Evolutionary conservation across 129 eudicot genomes (phyloP).

Genomic region (Lactuca saligna): DNA sequence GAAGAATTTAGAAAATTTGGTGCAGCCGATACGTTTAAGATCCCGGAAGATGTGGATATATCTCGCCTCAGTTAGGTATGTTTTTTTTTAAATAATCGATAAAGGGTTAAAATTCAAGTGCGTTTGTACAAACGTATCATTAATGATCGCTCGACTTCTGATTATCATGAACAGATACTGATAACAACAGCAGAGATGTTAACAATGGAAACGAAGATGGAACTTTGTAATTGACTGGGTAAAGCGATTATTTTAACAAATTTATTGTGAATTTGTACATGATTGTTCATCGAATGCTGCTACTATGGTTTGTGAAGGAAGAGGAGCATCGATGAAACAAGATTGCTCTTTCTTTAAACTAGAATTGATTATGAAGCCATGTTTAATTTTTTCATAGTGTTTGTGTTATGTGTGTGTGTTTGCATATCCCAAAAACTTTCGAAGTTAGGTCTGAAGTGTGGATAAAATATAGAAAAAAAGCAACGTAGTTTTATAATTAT

Average conservation of each 20-base stretch:
- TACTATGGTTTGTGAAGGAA: neutral
- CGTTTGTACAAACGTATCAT: no score
- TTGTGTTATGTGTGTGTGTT: no score
- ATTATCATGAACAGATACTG: neutral
- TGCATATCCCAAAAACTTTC: no score
- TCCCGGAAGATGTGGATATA: constrained; percentile 78
- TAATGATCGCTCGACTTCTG: no score
- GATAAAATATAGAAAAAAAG: no score
- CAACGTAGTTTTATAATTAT: no score
- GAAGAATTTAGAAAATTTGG: constrained; percentile 84
- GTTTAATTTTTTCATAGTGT: no score
- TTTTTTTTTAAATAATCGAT: neutral
- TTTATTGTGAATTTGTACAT: neutral
- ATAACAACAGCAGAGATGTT: neutral
- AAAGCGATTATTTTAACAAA: no score
- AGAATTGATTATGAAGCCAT: neutral
- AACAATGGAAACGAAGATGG: neutral
- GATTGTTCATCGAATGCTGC: neutral
- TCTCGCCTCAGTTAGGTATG: constrained; percentile 60
- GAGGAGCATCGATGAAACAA: neutral
- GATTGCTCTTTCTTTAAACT: neutral
- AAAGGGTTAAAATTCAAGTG: no score
- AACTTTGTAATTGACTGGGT: no score
- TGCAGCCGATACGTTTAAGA: constrained; percentile 82
- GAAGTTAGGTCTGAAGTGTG: no score